Evolutionary conservation across 164 flowering plant species (phyloP).

Genomic region (Kalanchoe fedtschenkoi): DNA sequence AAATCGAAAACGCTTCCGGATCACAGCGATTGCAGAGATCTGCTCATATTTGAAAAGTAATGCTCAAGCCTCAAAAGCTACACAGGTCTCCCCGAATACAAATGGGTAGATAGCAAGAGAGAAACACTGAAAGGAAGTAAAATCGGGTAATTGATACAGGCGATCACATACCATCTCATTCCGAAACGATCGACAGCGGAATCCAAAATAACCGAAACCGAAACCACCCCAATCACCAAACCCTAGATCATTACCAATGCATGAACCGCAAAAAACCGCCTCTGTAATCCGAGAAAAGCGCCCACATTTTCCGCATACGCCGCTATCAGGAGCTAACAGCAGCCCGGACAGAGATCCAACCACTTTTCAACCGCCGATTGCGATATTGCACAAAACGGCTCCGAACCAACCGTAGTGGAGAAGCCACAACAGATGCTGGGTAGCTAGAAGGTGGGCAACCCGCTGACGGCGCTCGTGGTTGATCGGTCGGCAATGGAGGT

Average conservation of each 20-base stretch:
- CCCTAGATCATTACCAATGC: conserved; percentile 43
- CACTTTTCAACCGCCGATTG: conserved; percentile 3
- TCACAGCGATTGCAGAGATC: conserved; percentile 17
- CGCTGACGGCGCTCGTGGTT: conserved; percentile 6
- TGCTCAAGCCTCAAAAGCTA: background rate
- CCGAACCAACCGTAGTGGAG: background rate
- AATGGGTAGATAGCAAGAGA: background rate
- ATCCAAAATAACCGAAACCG: background rate
- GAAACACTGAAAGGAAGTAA: background rate
- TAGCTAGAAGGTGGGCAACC: conserved; percentile 7
- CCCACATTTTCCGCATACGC: conserved; percentile 50
- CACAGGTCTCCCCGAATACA: background rate
- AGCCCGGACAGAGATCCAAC: background rate
- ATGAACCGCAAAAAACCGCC: conserved; percentile 10
- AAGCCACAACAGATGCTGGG: conserved; percentile 8
- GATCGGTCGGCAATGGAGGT: conserved; percentile 16
- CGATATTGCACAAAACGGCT: background rate
- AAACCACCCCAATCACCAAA: conserved; percentile 10
- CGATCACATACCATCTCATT: conserved; percentile 64
- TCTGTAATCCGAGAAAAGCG: conserved; percentile 7
- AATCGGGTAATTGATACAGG: background rate
- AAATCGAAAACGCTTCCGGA: background rate
- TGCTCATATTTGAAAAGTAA: conserved; percentile 6
- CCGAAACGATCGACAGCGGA: conserved; percentile 14
- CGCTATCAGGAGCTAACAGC: conserved; percentile 8